A percentile compares a stretch with the other conserved stretches of the same genome.
Conservation (phyloP, 805 yeast species). For the Candida morakotiae region DNA sequence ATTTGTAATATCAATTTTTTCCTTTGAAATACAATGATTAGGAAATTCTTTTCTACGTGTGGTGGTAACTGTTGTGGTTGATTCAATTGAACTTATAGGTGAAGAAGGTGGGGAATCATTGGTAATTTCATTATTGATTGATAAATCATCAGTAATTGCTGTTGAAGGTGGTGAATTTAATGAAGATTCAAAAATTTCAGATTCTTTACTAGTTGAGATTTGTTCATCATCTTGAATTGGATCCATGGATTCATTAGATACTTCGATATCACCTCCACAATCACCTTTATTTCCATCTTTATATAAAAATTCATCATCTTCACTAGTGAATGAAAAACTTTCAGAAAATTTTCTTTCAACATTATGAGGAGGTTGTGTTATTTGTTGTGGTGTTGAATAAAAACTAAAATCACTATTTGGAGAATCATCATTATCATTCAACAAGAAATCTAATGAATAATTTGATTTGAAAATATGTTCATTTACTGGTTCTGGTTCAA, state of each 20-base stretch:
- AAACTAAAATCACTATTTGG: constrained; percentile 1
- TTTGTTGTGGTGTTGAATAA: not conserved
- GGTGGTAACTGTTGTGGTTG: not conserved
- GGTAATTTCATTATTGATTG: not conserved
- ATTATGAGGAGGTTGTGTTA: too few species aligned
- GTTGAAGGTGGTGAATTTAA: not conserved
- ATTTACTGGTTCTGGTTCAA: too few species aligned
- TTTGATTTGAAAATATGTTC: not conserved
- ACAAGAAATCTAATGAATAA: not conserved
- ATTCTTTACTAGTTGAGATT: not conserved
- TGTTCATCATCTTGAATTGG: not conserved
- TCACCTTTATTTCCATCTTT: too few species aligned
- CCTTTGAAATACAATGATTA: not conserved
- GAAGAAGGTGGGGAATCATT: not conserved
- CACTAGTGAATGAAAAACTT: not conserved
- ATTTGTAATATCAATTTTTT: not conserved
- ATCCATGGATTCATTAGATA: not conserved
- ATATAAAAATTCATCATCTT: too few species aligned
- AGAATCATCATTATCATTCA: not conserved
- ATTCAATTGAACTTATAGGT: not conserved
- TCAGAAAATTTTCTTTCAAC: not conserved
- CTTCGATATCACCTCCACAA: not conserved
- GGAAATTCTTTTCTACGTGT: not conserved
- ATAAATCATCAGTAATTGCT: not conserved
- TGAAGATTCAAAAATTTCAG: not conserved